Evolutionary conservation across 306 rosid species (phyloP), one percentile per base, ranked within the genome.

Genomic region (Cicer cuneatum): DNA sequence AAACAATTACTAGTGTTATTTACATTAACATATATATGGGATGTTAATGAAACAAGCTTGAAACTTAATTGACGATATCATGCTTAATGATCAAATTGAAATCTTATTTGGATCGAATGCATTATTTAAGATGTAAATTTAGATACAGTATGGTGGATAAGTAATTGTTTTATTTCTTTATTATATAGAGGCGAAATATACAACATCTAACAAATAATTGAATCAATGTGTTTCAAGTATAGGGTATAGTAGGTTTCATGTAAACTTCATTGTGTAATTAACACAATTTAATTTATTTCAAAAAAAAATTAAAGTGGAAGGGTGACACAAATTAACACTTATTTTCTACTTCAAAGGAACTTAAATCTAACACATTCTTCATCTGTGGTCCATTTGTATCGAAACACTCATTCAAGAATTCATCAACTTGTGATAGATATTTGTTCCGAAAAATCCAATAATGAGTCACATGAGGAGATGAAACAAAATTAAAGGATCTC

Each of bases 381-480:
- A 7, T 24, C 10, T 59, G 14, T 24, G 35, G 13, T 56, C 12
- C 58, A 71, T 78, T 67, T 73, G 72, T 41, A 6, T 86, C 81
- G 71, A 71, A 64, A 71, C 85, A 76, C 16, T 76, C 71, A 0
- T 76, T 71, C 78, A 71, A 71, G 76, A 92, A 92, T 18, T 70
- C 45, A 78, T 78, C 78, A 41, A 89, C 83, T 84, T 81, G 75
- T 9, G 85, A 87, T 29, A 88, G 76, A 79, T 94, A 94, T 6
- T 82, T 10, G 49, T 85, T 79, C 0, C 97, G 96, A 66, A 86
- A 92, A 45, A 68, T 83, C 75, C 98, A 81, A 81, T 76, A 90
- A 76, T 94, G 98, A 69, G 90, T 96, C 65, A 94, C 98, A 9
- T 94, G 98, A 6, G 98, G 90, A 6, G 98, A 88, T 37, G 84